phyloP scores from a whole-genome alignment of 805 yeast genomes.

The Kuraishia borneana region DNA sequence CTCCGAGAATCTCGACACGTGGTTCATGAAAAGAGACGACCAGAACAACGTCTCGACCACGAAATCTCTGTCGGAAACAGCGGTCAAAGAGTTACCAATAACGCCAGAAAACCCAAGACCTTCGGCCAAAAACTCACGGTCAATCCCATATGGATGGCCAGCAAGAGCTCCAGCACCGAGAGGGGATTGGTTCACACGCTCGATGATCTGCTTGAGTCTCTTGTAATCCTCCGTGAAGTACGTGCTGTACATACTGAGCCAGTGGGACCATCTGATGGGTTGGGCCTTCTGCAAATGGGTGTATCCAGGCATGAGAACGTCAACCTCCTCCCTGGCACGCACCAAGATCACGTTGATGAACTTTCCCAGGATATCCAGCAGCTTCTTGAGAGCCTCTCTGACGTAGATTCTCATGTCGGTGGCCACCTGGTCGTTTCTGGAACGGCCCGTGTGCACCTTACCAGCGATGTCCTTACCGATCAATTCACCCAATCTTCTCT shows the following conservation, averaged over 20 bases:
- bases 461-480: conserved; percentile 93
- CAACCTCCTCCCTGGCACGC: conserved; percentile 81
- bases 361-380: conserved; percentile 42
- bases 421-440: conserved; percentile 97
- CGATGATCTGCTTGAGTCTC: conserved; percentile 70
- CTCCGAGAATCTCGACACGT: conserved; percentile 87
- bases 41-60: conserved; percentile 94
- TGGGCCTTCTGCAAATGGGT: conserved; percentile 98
- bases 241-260: conserved; percentile 92
- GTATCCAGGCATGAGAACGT: conserved; percentile 95
- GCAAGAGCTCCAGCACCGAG: conserved; percentile 97
- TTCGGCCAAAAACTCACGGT: conserved; percentile 77
- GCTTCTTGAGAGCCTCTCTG: conserved; percentile 61
- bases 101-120: conserved; percentile 74
- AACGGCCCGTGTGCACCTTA: conserved; percentile 98
- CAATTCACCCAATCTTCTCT: conserved; percentile 92
- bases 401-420: conserved; percentile 97
- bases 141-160: conserved; percentile 99
- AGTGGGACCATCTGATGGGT: conserved; percentile 99
- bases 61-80: conserved; percentile 95
- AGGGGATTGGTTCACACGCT: conserved; percentile 80
- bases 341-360: conserved; percentile 56
- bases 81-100: conserved; percentile 93
- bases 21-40: conserved; percentile 92
- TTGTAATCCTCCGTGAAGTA: conserved; percentile 86